Conservation (phyloP, 1,284 basidiomycete species). For the Malassezia psittaci region DNA sequence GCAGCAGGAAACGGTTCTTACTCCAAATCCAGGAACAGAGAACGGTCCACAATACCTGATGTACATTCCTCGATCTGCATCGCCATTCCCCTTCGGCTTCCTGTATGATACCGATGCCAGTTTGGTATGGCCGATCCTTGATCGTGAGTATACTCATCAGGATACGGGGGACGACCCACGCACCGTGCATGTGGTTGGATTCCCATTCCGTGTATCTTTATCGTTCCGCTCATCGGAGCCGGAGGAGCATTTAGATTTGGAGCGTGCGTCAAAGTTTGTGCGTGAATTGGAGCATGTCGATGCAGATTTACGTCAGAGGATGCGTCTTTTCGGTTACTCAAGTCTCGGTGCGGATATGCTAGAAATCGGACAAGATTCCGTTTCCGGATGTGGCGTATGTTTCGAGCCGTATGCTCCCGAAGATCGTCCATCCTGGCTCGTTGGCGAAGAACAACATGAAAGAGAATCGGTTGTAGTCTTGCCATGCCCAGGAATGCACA, state of each 20-base stretch:
- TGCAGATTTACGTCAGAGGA: conserved; percentile 37
- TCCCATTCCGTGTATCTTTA: conserved; percentile 32
- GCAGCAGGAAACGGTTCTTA: not conserved
- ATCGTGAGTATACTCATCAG: not conserved
- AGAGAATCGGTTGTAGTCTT: conserved; percentile 37
- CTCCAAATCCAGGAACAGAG: not conserved
- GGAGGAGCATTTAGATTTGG: conserved; percentile 23
- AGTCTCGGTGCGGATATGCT: conserved; percentile 28
- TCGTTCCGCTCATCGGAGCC: conserved; percentile 23
- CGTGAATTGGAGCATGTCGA: conserved; percentile 36
- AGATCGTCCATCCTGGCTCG: conserved; percentile 35
- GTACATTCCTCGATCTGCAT: conserved; percentile 32
- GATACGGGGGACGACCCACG: not conserved
- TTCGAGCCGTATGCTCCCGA: conserved; percentile 35
- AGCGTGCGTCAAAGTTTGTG: conserved; percentile 28
- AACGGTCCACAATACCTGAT: conserved; percentile 16
- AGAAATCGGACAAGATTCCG: not conserved
- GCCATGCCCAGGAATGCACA: conserved; percentile 40
- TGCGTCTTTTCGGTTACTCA: conserved; percentile 36
- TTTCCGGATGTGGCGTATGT: conserved; percentile 38
- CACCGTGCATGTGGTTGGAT: conserved; percentile 16
- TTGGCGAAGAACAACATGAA: conserved; percentile 26
- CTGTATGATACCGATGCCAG: conserved; percentile 30
- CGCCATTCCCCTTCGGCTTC: conserved; percentile 36
- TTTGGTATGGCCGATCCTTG: conserved; percentile 32